A percentile compares a stretch with the other conserved stretches of the same genome.
Evolutionary conservation across 306 rosid species (phyloP).

Genomic region (Alnus rubra): DNA sequence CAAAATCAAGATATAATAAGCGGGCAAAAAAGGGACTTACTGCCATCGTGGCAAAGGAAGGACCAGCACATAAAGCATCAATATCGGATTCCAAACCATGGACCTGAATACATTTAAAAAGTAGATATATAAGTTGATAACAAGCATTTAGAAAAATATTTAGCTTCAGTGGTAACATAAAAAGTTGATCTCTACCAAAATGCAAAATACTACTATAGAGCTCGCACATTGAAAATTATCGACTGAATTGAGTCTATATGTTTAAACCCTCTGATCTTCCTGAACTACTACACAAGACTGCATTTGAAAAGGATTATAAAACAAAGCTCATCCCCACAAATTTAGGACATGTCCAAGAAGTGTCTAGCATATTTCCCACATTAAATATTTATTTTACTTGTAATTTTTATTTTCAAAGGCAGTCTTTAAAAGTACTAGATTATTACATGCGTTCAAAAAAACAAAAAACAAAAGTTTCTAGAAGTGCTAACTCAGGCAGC

Average conservation of each 20-base stretch:
- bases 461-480: background rate
- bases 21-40: conserved; percentile 33
- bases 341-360: background rate
- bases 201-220: background rate
- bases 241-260: background rate
- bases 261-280: background rate
- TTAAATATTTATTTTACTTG: background rate
- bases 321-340: background rate
- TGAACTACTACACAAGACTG: background rate
- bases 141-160: background rate
- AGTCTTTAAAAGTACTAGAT: background rate
- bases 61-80: conserved; percentile 55
- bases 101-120: conserved; percentile 35
- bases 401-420: background rate
- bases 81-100: conserved; percentile 46
- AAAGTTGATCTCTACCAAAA: background rate
- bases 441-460: background rate
- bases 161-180: background rate
- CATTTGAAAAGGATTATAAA: background rate
- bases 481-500: background rate
- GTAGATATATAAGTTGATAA: background rate
- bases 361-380: background rate
- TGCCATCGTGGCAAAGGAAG: conserved; percentile 41
- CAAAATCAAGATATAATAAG: conserved; percentile 6
- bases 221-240: background rate